A percentile compares a stretch with the other conserved stretches of the same genome.
These are phyloP conservation scores for Parastagonospora avenae DNA, from an alignment of 2,329 filamentous ascomycete genomes.

Conservation along the genomic window DNA sequence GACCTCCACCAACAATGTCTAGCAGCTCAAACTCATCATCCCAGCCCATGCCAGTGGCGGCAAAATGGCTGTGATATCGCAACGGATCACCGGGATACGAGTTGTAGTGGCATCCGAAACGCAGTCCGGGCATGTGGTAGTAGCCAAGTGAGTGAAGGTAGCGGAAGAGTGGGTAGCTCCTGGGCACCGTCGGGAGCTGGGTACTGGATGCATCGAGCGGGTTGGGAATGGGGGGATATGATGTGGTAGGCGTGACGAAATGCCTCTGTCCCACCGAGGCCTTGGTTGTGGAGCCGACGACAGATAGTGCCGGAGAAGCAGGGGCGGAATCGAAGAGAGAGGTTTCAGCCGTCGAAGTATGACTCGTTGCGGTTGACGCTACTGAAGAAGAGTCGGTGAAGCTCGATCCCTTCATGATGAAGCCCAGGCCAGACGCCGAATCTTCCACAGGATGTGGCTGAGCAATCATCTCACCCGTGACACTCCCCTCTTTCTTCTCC, in stretches of 20 bases:
- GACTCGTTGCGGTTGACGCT: background rate
- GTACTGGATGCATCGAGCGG: slow-evolving; percentile 15
- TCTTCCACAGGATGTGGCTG: slow-evolving; percentile 12
- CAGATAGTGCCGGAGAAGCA: slow-evolving; percentile 12
- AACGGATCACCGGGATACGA: slow-evolving; percentile 95
- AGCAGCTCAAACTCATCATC: slow-evolving; percentile 83
- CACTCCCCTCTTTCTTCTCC: slow-evolving; percentile 10
- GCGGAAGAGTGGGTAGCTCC: slow-evolving; percentile 73
- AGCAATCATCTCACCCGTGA: slow-evolving; percentile 16
- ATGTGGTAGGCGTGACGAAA: slow-evolving; percentile 54
- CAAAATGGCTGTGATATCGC: slow-evolving; percentile 93
- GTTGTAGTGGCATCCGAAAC: slow-evolving; percentile 93
- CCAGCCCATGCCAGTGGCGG: slow-evolving; percentile 84
- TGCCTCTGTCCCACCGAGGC: slow-evolving; percentile 30
- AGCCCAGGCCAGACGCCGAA: slow-evolving; percentile 23
- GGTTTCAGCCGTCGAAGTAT: slow-evolving; percentile 4
- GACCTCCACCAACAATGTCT: slow-evolving; percentile 82
- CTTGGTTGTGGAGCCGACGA: slow-evolving; percentile 11
- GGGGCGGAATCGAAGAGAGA: slow-evolving; percentile 34
- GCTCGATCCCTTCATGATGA: slow-evolving; percentile 33
- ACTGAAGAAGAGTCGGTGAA: slow-evolving; percentile 12
- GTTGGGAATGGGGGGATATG: slow-evolving; percentile 44
- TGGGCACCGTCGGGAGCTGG: slow-evolving; percentile 43
- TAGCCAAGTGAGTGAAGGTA: slow-evolving; percentile 80
- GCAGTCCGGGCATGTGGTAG: slow-evolving; percentile 87